A percentile compares a stretch with the other conserved stretches of the same genome.
Evolutionary conservation across 2,329 filamentous ascomycete species (phyloP).

Genomic region (Fusarium aywerte): DNA sequence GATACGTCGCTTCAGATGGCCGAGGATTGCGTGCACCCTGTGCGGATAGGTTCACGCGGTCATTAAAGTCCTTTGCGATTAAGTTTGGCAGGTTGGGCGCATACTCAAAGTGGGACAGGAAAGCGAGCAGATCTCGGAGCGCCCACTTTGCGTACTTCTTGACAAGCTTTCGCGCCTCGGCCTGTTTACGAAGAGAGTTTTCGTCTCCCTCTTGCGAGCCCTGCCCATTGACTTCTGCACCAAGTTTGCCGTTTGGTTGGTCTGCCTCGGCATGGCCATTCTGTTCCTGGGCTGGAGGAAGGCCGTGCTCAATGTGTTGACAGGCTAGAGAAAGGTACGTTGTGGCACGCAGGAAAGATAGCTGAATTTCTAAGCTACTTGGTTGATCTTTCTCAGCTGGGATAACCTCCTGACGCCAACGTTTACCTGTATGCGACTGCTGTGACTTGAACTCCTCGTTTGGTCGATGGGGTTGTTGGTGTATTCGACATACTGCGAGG

Average conservation of each 20-base stretch:
- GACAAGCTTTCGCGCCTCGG: slow-evolving; percentile 68
- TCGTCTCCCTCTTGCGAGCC: slow-evolving; percentile 4
- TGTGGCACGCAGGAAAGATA: slow-evolving; percentile 79
- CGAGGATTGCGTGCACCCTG: slow-evolving; percentile 58
- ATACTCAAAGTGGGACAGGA: slow-evolving; percentile 80
- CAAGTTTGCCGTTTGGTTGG: background rate
- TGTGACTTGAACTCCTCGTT: slow-evolving; percentile 62
- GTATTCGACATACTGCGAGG: slow-evolving; percentile 64
- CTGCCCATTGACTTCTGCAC: slow-evolving; percentile 2
- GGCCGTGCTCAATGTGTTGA: slow-evolving; percentile 67
- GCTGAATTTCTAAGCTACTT: slow-evolving; percentile 76
- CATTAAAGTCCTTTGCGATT: slow-evolving; percentile 65
- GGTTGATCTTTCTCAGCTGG: slow-evolving; percentile 67
- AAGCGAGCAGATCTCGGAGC: slow-evolving; percentile 77
- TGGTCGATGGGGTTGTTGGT: slow-evolving; percentile 63
- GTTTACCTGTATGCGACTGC: slow-evolving; percentile 40
- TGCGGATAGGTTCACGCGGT: slow-evolving; percentile 67
- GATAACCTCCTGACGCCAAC: slow-evolving; percentile 50
- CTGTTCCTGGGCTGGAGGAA: slow-evolving; percentile 48
- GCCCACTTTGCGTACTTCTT: slow-evolving; percentile 80
- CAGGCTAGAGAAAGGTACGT: slow-evolving; percentile 79
- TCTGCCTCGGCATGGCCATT: slow-evolving; percentile 11
- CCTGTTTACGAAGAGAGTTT: slow-evolving; percentile 31
- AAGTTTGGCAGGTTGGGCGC: slow-evolving; percentile 74
- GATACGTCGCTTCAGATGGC: slow-evolving; percentile 46